Conservation (phyloP, 169 alveolate species). For the Eimeria sp. region DNA sequence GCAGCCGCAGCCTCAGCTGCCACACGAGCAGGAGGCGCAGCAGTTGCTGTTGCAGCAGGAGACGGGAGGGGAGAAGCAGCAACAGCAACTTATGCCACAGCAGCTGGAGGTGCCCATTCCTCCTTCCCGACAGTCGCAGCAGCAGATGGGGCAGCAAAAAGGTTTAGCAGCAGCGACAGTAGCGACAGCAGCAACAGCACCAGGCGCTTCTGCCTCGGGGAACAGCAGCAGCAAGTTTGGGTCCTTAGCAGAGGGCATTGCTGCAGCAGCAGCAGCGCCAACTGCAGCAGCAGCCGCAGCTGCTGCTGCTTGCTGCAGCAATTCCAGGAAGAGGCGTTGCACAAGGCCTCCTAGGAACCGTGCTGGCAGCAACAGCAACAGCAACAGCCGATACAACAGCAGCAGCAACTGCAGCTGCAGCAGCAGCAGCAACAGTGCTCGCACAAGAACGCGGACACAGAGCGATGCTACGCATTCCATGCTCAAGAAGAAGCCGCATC, state of each 20-base stretch:
- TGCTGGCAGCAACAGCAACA: constrained; percentile 53
- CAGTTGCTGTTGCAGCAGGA: constrained; percentile 7
- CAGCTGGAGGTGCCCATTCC: background rate
- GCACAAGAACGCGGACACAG: constrained; percentile 31
- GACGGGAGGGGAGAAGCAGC: background rate
- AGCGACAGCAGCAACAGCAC: constrained; percentile 5
- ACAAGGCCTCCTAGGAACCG: constrained; percentile 58
- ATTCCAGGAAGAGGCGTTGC: constrained; percentile 30
- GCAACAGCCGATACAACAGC: constrained; percentile 30
- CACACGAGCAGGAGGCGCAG: constrained; percentile 6
- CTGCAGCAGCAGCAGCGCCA: constrained; percentile 38
- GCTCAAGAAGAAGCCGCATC: constrained; percentile 23
- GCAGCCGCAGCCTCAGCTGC: background rate
- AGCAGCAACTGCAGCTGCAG: constrained; percentile 66
- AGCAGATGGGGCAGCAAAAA: constrained; percentile 46
- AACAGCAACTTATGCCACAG: constrained; percentile 11
- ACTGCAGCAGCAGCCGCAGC: constrained; percentile 25
- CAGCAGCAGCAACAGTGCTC: constrained; percentile 17
- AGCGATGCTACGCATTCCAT: constrained; percentile 45
- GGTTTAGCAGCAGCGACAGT: background rate
- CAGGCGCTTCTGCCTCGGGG: constrained; percentile 15
- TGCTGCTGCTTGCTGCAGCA: constrained; percentile 52
- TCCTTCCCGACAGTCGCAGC: background rate
- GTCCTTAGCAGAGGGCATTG: constrained; percentile 20
- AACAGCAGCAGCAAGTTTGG: constrained; percentile 44